Evolutionary conservation across 495 filamentous ascomycete genomes (phyloP), one percentile per base, ranked within the genome.

Genomic region (Neurospora terricola): DNA sequence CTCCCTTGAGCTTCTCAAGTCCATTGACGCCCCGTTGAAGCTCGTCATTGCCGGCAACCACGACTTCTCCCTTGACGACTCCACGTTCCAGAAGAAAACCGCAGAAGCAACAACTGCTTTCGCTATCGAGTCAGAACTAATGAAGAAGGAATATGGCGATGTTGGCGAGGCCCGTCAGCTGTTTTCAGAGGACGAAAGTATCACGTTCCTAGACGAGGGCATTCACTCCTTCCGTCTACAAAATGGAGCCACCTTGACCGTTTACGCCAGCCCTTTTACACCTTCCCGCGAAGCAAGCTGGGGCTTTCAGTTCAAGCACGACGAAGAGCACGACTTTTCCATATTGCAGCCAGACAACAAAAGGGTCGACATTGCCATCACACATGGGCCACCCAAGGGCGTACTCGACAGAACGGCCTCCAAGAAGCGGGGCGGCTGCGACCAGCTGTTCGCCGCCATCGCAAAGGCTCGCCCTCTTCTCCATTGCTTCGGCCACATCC

Each of bases 21-120:
- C 70, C 0, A 86, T 90, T 71, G 76, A 87, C 7, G 92, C 93
- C 0, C 87, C 90, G 23, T 80, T 94, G 7, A 96, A 94, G 73
- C 81, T 96, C 42, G 88, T 94, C 40, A 93, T 96, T 70, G 88
- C 93, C 2, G 93, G 93, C 0, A 94, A 95, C 79, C 93, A 94
- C 80, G 92, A 95, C 77, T 86, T 92, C 72, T 88, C 88, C 0
- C 87, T 94, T 4, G 36, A 37, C 36, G 36, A 37, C 36, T 5
- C 36, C 4, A 37, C 6, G 36, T 37, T 37, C 36, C 36, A 4
- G 7, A 6, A 37, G 5, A 4, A 7, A 37, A 37, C 36, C 36
- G 6, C 6, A 37, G 36, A 37, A 37, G 36, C 6, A 4, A 37
- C 36, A 30, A 30, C 3, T 30, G 30, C 30, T 3, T 30, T 30